Evolutionary conservation across 768 basidiomycete genomes (phyloP).

Genomic region (Hericium rajendrae): DNA sequence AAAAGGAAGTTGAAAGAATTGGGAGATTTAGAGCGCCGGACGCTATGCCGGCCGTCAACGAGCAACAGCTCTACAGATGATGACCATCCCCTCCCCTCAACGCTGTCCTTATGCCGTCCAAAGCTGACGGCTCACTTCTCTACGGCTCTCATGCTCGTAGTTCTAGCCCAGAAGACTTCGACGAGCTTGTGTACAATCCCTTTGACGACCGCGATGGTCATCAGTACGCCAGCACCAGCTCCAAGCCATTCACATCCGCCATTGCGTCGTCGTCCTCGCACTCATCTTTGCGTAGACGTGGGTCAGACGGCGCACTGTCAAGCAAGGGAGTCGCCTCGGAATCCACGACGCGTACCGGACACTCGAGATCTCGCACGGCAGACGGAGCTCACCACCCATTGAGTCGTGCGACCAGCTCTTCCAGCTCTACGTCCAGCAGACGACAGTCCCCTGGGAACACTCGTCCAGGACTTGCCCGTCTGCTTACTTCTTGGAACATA

Average conservation of each 20-base stretch:
- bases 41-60: neutral
- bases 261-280: constrained; percentile 1
- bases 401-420: constrained; percentile 7
- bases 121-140: constrained; percentile 2
- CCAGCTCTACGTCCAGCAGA: constrained; percentile 3
- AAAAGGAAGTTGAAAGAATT: no score
- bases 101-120: constrained; percentile 7
- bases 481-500: constrained; percentile 2
- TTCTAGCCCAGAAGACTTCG: neutral
- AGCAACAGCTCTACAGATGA: neutral
- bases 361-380: constrained; percentile 17
- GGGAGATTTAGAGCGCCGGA: neutral
- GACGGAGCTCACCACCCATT: constrained; percentile 8
- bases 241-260: constrained; percentile 13
- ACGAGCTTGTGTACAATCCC: neutral
- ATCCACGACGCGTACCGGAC: neutral
- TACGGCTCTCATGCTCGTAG: neutral
- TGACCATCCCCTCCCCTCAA: neutral
- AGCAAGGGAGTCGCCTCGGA: constrained; percentile 15
- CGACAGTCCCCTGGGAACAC: constrained; percentile 1
- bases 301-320: constrained; percentile 19
- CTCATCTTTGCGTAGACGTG: constrained; percentile 15
- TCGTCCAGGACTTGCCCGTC: constrained; percentile 9
- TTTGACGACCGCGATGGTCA: neutral
- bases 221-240: neutral